phyloP scores from a whole-genome alignment of 2,329 filamentous ascomycete species.

The Exserohilum turcica region DNA sequence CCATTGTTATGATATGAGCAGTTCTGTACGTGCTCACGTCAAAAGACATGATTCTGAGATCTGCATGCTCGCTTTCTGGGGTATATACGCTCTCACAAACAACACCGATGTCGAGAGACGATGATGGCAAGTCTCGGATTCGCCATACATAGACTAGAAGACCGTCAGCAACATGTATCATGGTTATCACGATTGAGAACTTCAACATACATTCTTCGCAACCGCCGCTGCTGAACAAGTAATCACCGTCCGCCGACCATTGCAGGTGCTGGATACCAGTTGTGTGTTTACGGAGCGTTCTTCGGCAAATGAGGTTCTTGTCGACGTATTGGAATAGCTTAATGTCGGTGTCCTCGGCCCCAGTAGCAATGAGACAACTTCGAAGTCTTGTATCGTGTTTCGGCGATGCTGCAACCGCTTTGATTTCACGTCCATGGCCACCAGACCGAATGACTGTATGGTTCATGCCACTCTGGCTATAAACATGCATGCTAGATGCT shows the following conservation, averaged over 20 bases:
- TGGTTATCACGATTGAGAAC: no score
- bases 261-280: slow-evolving; percentile 81
- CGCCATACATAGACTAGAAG: slow-evolving; percentile 76
- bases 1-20: slow-evolving; percentile 68
- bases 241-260: slow-evolving; percentile 70
- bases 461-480: slow-evolving; percentile 46
- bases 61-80: slow-evolving; percentile 59
- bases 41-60: slow-evolving; percentile 83
- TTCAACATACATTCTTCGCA: slow-evolving; percentile 71
- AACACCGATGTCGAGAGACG: slow-evolving; percentile 57
- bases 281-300: slow-evolving; percentile 75
- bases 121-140: slow-evolving; percentile 58
- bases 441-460: slow-evolving; percentile 66
- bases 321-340: slow-evolving; percentile 67
- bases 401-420: slow-evolving; percentile 59
- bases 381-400: slow-evolving; percentile 4
- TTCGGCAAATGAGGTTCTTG: slow-evolving; percentile 56
- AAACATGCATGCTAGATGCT: slow-evolving; percentile 60
- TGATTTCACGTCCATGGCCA: slow-evolving; percentile 86
- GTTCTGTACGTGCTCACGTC: slow-evolving; percentile 55
- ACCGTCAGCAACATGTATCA: neutral
- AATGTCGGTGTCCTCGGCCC: slow-evolving; percentile 74
- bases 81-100: slow-evolving; percentile 59
- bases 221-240: slow-evolving; percentile 84
- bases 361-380: slow-evolving; percentile 63